These are phyloP conservation scores for Hymenoscyphus salicellus DNA, from an alignment of 2,329 filamentous ascomycete species.

Conservation along the genomic window DNA sequence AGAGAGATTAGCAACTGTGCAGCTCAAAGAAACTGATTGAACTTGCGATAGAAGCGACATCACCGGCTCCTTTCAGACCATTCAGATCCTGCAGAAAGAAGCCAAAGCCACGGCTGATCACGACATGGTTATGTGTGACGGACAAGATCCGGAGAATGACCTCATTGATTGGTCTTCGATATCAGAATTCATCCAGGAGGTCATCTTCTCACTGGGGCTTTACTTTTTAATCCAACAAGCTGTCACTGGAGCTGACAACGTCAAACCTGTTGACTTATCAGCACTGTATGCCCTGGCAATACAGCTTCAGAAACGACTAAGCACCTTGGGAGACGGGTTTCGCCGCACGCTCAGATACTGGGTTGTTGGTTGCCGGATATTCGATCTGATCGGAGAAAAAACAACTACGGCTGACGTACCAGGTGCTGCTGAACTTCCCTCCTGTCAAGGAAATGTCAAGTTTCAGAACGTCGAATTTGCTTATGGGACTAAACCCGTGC, in stretches of 20 bases:
- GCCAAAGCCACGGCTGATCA: background rate
- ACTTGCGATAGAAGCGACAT: background rate
- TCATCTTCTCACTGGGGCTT: background rate
- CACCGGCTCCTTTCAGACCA: background rate
- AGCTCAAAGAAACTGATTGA: background rate
- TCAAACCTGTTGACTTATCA: background rate
- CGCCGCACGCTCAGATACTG: background rate
- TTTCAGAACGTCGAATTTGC: background rate
- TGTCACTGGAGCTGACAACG: background rate
- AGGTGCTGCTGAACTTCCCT: too few relatives aligned
- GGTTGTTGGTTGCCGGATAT: background rate
- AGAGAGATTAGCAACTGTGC: background rate
- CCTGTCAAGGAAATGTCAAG: background rate
- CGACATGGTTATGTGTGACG: background rate
- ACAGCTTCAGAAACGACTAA: background rate
- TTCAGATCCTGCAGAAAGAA: slow-evolving; percentile 2
- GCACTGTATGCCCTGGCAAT: background rate
- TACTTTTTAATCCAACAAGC: background rate
- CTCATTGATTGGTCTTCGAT: background rate
- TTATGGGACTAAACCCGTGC: background rate
- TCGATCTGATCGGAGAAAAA: slow-evolving; percentile 1
- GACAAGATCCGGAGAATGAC: background rate
- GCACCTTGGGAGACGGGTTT: background rate
- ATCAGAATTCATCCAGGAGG: background rate
- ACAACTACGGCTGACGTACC: background rate